Evolutionary conservation across 345 rosid genomes (phyloP).

Genomic region (Populus deltoides): DNA sequence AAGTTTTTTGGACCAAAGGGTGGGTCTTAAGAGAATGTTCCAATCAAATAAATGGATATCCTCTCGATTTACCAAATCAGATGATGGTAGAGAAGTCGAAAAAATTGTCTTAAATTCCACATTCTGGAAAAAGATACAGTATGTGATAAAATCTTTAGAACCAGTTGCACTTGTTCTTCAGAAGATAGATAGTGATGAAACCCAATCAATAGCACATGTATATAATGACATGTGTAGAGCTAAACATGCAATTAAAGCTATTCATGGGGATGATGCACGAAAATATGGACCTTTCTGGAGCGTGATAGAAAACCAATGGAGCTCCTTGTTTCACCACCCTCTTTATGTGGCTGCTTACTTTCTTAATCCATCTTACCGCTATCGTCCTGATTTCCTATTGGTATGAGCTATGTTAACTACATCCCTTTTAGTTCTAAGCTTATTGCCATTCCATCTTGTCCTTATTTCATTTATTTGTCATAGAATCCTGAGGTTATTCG

Average conservation of each 20-base stretch:
- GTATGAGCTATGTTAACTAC: slow-evolving; percentile 35
- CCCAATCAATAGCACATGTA: slow-evolving; percentile 35
- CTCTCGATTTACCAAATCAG: slow-evolving; percentile 30
- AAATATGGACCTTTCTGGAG: slow-evolving; percentile 79
- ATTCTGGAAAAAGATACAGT: slow-evolving; percentile 45
- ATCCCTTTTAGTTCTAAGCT: not conserved
- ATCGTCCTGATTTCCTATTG: slow-evolving; percentile 65
- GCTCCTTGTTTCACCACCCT: slow-evolving; percentile 74
- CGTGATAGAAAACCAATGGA: slow-evolving; percentile 72
- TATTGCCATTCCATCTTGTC: not conserved
- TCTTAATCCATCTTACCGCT: slow-evolving; percentile 82
- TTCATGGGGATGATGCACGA: slow-evolving; percentile 40
- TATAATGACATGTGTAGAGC: slow-evolving; percentile 41
- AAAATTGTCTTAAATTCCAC: slow-evolving; percentile 32
- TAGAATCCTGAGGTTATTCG: slow-evolving; percentile 80
- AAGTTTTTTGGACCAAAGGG: slow-evolving; percentile 38
- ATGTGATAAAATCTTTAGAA: slow-evolving; percentile 34
- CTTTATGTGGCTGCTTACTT: slow-evolving; percentile 86
- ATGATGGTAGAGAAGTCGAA: slow-evolving; percentile 46
- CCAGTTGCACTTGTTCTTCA: slow-evolving; percentile 39
- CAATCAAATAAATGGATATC: slow-evolving; percentile 41
- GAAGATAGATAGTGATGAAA: slow-evolving; percentile 28
- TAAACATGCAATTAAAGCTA: slow-evolving; percentile 36
- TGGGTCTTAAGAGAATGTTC: slow-evolving; percentile 39
- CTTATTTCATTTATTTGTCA: slow-evolving; percentile 6